Conservation (phyloP, 2,329 filamentous ascomycete genomes). For the Aureobasidium sp. region DNA sequence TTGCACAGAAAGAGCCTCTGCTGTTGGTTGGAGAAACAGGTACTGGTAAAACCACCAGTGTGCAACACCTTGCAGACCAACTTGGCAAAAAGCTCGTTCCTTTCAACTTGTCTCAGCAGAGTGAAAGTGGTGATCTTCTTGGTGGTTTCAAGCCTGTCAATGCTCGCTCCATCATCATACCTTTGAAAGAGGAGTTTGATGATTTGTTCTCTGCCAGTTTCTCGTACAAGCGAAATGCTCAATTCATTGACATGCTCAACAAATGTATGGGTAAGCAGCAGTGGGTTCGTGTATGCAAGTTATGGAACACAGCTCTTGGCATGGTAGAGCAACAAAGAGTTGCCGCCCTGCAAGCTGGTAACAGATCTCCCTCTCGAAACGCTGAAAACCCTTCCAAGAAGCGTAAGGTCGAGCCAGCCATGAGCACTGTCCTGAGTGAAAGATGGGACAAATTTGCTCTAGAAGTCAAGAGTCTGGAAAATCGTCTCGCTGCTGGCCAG, state of each 20-base stretch:
- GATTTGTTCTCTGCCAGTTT: constrained; percentile 83
- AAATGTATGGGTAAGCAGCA: constrained; percentile 74
- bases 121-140: constrained; percentile 88
- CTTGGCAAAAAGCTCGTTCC: constrained; percentile 81
- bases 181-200: constrained; percentile 89
- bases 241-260: constrained; percentile 70
- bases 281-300: constrained; percentile 75
- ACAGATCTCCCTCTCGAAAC: constrained; percentile 34
- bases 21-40: constrained; percentile 97
- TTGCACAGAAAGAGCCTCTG: constrained; percentile 78
- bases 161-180: constrained; percentile 75
- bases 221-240: constrained; percentile 76
- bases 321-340: constrained; percentile 59
- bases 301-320: constrained; percentile 82
- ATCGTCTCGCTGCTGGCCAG: constrained; percentile 64
- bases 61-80: constrained; percentile 81
- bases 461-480: constrained; percentile 68
- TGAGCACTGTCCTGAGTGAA: constrained; percentile 33
- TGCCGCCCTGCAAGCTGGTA: constrained; percentile 23
- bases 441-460: constrained; percentile 75
- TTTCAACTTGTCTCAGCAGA: constrained; percentile 96
- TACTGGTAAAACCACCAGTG: constrained; percentile 93
- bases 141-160: constrained; percentile 97
- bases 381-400: constrained; percentile 62
- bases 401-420: constrained; percentile 49